Conservation (phyloP, 441 rosid genomes). For the Geranium incanum region DNA sequence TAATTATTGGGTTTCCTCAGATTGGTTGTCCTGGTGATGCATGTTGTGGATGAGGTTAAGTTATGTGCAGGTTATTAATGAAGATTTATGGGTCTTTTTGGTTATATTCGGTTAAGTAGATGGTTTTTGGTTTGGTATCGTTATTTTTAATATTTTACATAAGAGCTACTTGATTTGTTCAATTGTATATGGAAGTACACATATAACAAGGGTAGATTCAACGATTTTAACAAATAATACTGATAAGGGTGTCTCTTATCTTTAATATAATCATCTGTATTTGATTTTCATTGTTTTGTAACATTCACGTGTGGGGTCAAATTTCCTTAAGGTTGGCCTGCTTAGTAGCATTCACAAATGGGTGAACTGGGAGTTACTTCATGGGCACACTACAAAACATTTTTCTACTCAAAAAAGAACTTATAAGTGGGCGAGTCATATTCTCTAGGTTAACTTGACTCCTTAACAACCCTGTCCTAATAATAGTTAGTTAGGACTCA, state of each 20-base stretch:
- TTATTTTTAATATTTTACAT: no score
- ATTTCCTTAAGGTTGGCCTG: no score
- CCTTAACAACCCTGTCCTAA: no score
- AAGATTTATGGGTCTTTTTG: constrained; percentile 3
- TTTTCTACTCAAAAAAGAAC: neutral
- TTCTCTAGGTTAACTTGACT: neutral
- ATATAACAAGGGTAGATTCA: no score
- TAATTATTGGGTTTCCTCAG: neutral
- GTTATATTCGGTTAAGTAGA: neutral
- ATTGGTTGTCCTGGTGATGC: no score
- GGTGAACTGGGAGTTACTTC: no score
- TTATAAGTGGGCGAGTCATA: neutral
- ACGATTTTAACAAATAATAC: neutral
- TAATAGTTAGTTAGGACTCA: no score
- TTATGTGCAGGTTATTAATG: neutral
- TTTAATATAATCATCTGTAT: no score
- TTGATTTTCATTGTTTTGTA: no score
- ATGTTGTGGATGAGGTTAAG: neutral
- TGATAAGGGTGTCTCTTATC: neutral
- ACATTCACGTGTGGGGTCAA: no score
- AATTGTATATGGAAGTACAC: neutral
- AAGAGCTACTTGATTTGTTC: neutral
- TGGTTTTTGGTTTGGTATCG: neutral
- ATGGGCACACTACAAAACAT: no score
- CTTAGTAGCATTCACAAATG: no score